Evolutionary conservation across 306 rosid genomes (phyloP), one percentile per base, ranked within the genome.

Genomic region (Vicia villosa): DNA sequence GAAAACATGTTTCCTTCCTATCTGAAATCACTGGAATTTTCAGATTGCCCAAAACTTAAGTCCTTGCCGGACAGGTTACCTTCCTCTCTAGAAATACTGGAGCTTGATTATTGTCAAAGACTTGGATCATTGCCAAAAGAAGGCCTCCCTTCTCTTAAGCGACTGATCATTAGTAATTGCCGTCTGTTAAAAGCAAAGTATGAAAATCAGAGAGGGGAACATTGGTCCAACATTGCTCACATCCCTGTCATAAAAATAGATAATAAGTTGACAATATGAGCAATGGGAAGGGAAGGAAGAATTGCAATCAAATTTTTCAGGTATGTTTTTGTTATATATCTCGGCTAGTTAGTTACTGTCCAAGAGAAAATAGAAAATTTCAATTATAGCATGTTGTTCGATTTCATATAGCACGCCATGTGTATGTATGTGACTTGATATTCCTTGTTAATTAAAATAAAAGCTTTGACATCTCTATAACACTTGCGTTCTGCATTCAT

Each of bases 91-190:
- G 50, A 52, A 36, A 8, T 0, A 24, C 28, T 69, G 14, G 5
- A n/a, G 2, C 10, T 68, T 15, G 0, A 2, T 0, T 0, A n/a
- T 1, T 69, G 64, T 55, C 17, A 10, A 52, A 21, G 15, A 11
- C 65, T 69, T 54, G 42, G 19, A 19, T 69, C 36, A 28, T 69
- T 55, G 7, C 42, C 65, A 38, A 36, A 22, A 40, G 12, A 69
- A 6, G 7, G 1, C 14, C 16, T 66, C 1, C 73, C 62, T 68
- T 34, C 47, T 20, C 73, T 50, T 13, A 61, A 61, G 63, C 19
- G n/a, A 7, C 5, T 56, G 38, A 28, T 17, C 19, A 56, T 56
- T 56, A 14, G 5, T 5, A 6, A 0, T 0, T 52, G 59, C 34
- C 61, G 17, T 1, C 10, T 55, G n/a, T 55, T 55, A 55, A 13